Conservation (phyloP, 495 filamentous ascomycete genomes). For the Viridothelium virens region DNA sequence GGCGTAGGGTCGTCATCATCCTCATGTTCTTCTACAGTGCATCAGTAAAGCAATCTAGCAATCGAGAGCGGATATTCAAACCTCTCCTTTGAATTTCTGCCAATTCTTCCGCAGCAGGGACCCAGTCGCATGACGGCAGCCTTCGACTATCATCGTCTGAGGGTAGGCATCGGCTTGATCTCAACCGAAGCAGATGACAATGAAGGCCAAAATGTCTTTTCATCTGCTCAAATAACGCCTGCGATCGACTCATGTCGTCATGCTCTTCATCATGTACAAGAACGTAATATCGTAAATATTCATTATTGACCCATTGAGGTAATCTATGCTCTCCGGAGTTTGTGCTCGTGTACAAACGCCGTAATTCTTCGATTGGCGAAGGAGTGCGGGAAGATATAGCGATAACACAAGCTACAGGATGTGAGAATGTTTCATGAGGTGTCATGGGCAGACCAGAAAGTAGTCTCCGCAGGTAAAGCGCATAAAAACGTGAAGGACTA, state of each 20-base stretch:
- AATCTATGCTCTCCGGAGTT: slow-evolving; percentile 56
- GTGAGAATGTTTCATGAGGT: slow-evolving; percentile 85
- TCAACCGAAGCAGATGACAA: slow-evolving; percentile 80
- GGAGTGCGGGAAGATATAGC: slow-evolving; percentile 83
- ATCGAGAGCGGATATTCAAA: slow-evolving; percentile 22
- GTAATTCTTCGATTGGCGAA: slow-evolving; percentile 71
- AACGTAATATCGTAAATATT: slow-evolving; percentile 92
- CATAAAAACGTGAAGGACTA: slow-evolving; percentile 60
- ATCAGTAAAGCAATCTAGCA: slow-evolving; percentile 15
- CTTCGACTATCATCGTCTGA: slow-evolving; percentile 87
- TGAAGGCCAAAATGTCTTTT: slow-evolving; percentile 93
- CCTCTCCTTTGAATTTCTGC: slow-evolving; percentile 57
- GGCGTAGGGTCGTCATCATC: slow-evolving; percentile 63
- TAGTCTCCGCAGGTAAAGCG: slow-evolving; percentile 71
- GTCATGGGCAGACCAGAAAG: slow-evolving; percentile 68
- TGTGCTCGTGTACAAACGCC: slow-evolving; percentile 71
- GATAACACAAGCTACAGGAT: slow-evolving; percentile 93
- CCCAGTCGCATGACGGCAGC: slow-evolving; percentile 76
- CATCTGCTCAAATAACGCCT: slow-evolving; percentile 90
- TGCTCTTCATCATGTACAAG: slow-evolving; percentile 94
- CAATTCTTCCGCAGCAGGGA: slow-evolving; percentile 78
- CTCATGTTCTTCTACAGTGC: slow-evolving; percentile 34
- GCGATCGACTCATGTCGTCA: slow-evolving; percentile 84
- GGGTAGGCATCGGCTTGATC: slow-evolving; percentile 74
- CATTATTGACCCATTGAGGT: slow-evolving; percentile 75